Evolutionary conservation across 345 rosid genomes (phyloP), one percentile per base, ranked within the genome.

Genomic region (Acer negundo): DNA sequence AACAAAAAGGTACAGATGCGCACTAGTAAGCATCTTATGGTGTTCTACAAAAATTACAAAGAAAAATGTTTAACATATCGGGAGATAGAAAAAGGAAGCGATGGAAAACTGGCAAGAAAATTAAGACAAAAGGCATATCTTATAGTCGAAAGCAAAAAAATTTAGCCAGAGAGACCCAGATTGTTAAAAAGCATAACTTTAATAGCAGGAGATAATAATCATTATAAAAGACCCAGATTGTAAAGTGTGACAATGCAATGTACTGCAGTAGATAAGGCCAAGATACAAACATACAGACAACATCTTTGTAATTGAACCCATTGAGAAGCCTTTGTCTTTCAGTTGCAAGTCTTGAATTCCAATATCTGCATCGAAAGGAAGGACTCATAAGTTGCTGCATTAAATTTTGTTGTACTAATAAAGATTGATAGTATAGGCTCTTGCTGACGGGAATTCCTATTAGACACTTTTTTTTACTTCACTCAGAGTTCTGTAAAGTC

Each of bases 341-440:
- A 64, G 93, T 92, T 75, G 85, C 93, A 66, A 95, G 94, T 85
- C 94, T 92, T 12, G 98, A 93, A 84, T 90, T 95, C 99, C 99
- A 95, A 84, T 91, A 95, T 73, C 99, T 87, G 90, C 85, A 83
- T 46, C 79, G 9, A 22, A n/a, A 62, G 75, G 72, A 62, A 69
- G 23, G 3, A 77, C 73, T 28, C n/a, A 26, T 77, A 76, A 70
- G 71, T 62, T 6, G 4, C 61, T 20, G 6, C 23, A 19, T 19
- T 20, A 19, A 1, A 35, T 62, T 62, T 56, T n/a, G 3, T 5
- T 12, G 1, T 6, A 42, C 3, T 62, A 10, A 23, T 17, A 26
- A 46, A 63, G 28, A 10, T 73, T 23, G 16, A 73, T 16, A 7
- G 35, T 16, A 46, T 19, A 62, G 69, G 69, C 31, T 10, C 59